A percentile compares a stretch with the other conserved stretches of the same genome.
Conservation (phyloP, 176 grass and related monocot genomes). For the Eleusine indica region DNA sequence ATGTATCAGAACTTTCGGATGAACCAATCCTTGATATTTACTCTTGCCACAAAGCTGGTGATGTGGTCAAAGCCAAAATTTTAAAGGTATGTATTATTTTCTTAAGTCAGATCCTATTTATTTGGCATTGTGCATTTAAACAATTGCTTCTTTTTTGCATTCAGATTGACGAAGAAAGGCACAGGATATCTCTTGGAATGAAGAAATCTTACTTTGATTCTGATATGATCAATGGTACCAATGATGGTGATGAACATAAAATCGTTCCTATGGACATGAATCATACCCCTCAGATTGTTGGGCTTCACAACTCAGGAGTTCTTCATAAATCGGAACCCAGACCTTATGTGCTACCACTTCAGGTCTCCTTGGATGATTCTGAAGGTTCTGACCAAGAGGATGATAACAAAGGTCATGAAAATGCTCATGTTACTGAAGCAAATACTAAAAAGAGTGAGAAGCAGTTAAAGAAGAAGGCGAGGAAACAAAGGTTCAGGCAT, state of each 20-base stretch:
- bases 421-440: constrained; percentile 39
- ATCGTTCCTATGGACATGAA: constrained; percentile 39
- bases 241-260: constrained; percentile 41
- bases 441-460: constrained; percentile 65
- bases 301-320: constrained; percentile 47
- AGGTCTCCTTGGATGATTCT: constrained; percentile 73
- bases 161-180: constrained; percentile 73
- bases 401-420: constrained; percentile 38
- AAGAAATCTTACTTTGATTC: constrained; percentile 76
- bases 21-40: constrained; percentile 74
- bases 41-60: constrained; percentile 68
- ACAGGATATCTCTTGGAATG: constrained; percentile 85
- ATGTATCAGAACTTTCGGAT: constrained; percentile 89
- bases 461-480: constrained; percentile 68
- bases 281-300: constrained; percentile 14
- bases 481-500: constrained; percentile 67
- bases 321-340: constrained; percentile 44
- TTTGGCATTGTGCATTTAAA: constrained; percentile 19
- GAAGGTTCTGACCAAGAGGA: constrained; percentile 79
- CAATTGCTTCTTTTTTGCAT: constrained; percentile 17
- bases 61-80: constrained; percentile 82
- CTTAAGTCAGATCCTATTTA: constrained; percentile 24
- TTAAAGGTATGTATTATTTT: constrained; percentile 61
- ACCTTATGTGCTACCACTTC: constrained; percentile 67
- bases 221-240: constrained; percentile 31